Percentiles rank a stretch among this genome's conserved stretches.
These are phyloP conservation scores for Hymenotorrendiella dingleyae DNA, from an alignment of 2,329 filamentous ascomycete species.

Conservation along the genomic window DNA sequence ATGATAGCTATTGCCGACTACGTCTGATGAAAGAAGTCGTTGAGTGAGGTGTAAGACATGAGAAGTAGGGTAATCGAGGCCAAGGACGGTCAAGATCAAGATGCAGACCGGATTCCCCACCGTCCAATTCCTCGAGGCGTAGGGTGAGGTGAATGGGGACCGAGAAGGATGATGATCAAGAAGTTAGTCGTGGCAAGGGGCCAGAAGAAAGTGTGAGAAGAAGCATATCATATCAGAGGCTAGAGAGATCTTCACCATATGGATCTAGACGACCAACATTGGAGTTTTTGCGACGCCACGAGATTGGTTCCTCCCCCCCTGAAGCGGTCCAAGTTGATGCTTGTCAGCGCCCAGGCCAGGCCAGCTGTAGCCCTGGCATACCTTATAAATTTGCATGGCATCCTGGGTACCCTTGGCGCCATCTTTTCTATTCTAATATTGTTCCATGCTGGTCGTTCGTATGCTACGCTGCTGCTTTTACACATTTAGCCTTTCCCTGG, in stretches of 20 bases:
- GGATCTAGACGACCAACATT: slow-evolving; percentile 18
- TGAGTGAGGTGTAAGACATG: slow-evolving; percentile 10
- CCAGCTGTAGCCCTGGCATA: slow-evolving; percentile 24
- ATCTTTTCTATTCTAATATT: slow-evolving; percentile 23
- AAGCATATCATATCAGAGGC: slow-evolving; percentile 16
- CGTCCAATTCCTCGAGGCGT: background rate
- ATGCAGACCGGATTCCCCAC: slow-evolving; percentile 5
- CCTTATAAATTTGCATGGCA: slow-evolving; percentile 17
- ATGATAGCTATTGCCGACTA: slow-evolving; percentile 10
- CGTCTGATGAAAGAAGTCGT: slow-evolving; percentile 6
- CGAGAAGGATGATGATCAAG: background rate
- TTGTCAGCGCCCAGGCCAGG: slow-evolving; percentile 24
- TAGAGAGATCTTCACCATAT: slow-evolving; percentile 18
- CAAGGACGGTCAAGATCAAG: slow-evolving; percentile 1
- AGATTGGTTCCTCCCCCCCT: slow-evolving; percentile 20
- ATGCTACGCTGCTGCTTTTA: slow-evolving; percentile 14
- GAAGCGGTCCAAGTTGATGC: slow-evolving; percentile 25
- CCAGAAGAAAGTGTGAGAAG: slow-evolving; percentile 8
- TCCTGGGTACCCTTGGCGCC: slow-evolving; percentile 21
- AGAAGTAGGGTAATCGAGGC: too few species aligned
- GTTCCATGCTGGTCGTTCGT: slow-evolving; percentile 13
- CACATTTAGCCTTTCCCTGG: background rate
- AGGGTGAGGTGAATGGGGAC: background rate
- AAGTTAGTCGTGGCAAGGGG: background rate
- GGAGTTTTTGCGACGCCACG: slow-evolving; percentile 27